A percentile compares a stretch with the other conserved stretches of the same genome.
Evolutionary conservation across 2,329 filamentous ascomycete genomes (phyloP).

Genomic region (Paecilomyces formosus): DNA sequence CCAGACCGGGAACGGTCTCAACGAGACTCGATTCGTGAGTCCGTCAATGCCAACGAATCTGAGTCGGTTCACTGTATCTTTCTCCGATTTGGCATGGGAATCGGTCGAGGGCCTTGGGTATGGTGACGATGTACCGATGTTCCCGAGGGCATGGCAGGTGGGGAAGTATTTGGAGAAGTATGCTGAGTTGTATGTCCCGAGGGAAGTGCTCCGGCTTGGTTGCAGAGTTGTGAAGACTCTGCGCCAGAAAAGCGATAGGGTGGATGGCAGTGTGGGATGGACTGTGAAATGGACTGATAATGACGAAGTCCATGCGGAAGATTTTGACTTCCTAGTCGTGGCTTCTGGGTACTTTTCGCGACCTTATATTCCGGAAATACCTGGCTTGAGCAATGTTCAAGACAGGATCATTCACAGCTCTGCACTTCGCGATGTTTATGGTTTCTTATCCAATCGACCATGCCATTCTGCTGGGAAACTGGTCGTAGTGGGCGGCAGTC

Average conservation of each 20-base stretch:
- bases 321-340: constrained; percentile 65
- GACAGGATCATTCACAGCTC: constrained; percentile 62
- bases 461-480: constrained; percentile 49
- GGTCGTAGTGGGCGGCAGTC: constrained; percentile 69
- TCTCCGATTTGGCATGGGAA: constrained; percentile 62
- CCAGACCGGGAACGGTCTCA: background rate
- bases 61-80: constrained; percentile 62
- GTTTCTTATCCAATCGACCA: constrained; percentile 9
- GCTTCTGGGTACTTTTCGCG: constrained; percentile 70
- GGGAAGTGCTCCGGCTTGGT: constrained; percentile 43
- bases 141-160: constrained; percentile 71
- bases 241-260: constrained; percentile 3
- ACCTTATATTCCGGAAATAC: constrained; percentile 45
- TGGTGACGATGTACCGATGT: constrained; percentile 46
- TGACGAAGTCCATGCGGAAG: background rate
- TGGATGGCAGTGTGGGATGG: constrained; percentile 20
- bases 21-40: constrained; percentile 42
- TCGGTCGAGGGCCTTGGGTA: constrained; percentile 22
- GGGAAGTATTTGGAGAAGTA: constrained; percentile 66
- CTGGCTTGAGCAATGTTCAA: constrained; percentile 18
- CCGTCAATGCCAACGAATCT: constrained; percentile 56
- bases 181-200: constrained; percentile 47
- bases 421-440: constrained; percentile 49
- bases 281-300: constrained; percentile 30
- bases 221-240: constrained; percentile 30